These are phyloP conservation scores for Capronia americana DNA, from an alignment of 2,329 filamentous ascomycete species.

Conservation along the genomic window DNA sequence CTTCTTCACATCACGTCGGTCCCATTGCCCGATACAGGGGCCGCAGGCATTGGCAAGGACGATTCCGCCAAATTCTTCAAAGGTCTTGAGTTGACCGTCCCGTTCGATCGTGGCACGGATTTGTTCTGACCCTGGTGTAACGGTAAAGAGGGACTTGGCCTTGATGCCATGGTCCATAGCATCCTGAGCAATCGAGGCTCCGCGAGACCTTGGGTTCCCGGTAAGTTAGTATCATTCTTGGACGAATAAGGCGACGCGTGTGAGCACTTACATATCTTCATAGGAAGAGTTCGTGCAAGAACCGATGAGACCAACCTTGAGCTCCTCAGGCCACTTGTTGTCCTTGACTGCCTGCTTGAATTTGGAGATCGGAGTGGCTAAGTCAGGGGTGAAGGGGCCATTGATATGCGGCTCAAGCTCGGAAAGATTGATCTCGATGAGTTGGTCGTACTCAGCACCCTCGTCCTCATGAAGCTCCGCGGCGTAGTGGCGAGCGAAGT, in stretches of 20 bases:
- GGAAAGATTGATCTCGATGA: slow-evolving; percentile 94
- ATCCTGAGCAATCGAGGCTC: slow-evolving; percentile 87
- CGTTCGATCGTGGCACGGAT: slow-evolving; percentile 91
- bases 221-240: not conserved
- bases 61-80: slow-evolving; percentile 94
- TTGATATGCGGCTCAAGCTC: slow-evolving; percentile 98
- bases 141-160: slow-evolving; percentile 89
- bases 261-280: slow-evolving; percentile 73
- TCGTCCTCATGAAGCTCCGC: slow-evolving; percentile 85
- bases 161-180: slow-evolving; percentile 92
- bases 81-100: slow-evolving; percentile 89
- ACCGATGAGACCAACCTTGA: slow-evolving; percentile 96
- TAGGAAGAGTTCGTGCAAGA: slow-evolving; percentile 95
- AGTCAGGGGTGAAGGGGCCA: slow-evolving; percentile 97
- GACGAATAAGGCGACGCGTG: not conserved
- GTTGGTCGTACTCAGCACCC: slow-evolving; percentile 91
- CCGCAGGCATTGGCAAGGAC: slow-evolving; percentile 95
- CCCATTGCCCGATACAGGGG: slow-evolving; percentile 92
- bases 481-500: slow-evolving; percentile 84
- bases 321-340: slow-evolving; percentile 94
- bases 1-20: slow-evolving; percentile 91
- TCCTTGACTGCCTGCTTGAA: slow-evolving; percentile 92
- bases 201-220: slow-evolving; percentile 64
- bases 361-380: slow-evolving; percentile 96
- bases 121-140: slow-evolving; percentile 96